These are phyloP conservation scores for Paramecium octaurelia DNA, from an alignment of 73 alveolate genomes.

Conservation along the genomic window DNA sequence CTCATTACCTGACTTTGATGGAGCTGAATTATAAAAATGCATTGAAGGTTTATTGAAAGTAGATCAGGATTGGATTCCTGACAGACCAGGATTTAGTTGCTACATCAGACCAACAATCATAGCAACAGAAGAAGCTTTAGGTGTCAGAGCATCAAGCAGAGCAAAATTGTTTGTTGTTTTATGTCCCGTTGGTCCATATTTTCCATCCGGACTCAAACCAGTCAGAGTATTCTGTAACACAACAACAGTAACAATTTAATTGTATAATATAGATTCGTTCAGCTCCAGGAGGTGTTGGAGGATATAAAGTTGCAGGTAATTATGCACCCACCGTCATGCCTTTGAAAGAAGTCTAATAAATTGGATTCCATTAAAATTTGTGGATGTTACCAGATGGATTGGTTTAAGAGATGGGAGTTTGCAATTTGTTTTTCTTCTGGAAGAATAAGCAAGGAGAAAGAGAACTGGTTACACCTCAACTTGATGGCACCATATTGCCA, in stretches of 20 bases:
- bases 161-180: slow-evolving; percentile 73
- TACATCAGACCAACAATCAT: slow-evolving; percentile 86
- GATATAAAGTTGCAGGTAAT: slow-evolving; percentile 75
- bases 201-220: slow-evolving; percentile 75
- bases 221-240: slow-evolving; percentile 72
- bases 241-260: slow-evolving; percentile 17
- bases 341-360: slow-evolving; percentile 61
- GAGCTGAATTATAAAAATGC: slow-evolving; percentile 72
- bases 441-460: slow-evolving; percentile 63
- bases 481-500: slow-evolving; percentile 78
- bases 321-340: slow-evolving; percentile 82
- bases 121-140: slow-evolving; percentile 76
- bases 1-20: slow-evolving; percentile 77
- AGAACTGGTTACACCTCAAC: slow-evolving; percentile 77
- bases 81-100: slow-evolving; percentile 71
- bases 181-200: slow-evolving; percentile 89
- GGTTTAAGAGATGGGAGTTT: slow-evolving; percentile 50
- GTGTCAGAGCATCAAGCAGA: slow-evolving; percentile 73
- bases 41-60: slow-evolving; percentile 66
- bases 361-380: slow-evolving; percentile 77
- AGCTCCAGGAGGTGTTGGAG: slow-evolving; percentile 87
- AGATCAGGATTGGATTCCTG: slow-evolving; percentile 85
- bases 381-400: slow-evolving; percentile 75
- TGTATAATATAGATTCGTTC: slow-evolving; percentile 62
- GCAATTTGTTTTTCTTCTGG: slow-evolving; percentile 65